phyloP scores from a whole-genome alignment of 805 yeast species.

The Kazachstania viticola region DNA sequence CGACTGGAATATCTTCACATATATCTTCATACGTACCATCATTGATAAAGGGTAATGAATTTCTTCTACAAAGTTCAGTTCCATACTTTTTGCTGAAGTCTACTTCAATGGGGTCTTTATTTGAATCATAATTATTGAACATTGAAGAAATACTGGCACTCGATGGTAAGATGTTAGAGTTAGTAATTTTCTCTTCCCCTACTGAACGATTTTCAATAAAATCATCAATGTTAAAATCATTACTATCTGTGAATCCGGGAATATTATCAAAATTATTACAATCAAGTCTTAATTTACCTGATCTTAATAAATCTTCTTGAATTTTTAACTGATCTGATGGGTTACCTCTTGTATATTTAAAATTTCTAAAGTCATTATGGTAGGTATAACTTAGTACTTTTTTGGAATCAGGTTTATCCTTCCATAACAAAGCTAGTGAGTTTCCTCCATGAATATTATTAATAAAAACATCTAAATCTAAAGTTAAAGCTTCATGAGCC shows the following conservation, averaged over 20 bases:
- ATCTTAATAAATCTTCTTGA: constrained; percentile 3
- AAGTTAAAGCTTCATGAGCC: constrained; percentile 30
- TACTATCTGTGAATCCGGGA: neutral
- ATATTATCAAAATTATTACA: no score
- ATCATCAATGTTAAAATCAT: constrained; percentile 1
- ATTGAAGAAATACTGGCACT: constrained; percentile 3
- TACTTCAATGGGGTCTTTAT: constrained; percentile 1
- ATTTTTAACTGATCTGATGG: constrained; percentile 11
- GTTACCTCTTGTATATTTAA: constrained; percentile 15
- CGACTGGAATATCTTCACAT: neutral
- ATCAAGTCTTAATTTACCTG: neutral
- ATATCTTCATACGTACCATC: constrained; percentile 4
- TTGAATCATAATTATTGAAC: constrained; percentile 6
- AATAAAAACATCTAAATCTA: constrained; percentile 28
- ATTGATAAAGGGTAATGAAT: constrained; percentile 13
- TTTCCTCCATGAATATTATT: constrained; percentile 22
- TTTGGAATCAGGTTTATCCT: constrained; percentile 36
- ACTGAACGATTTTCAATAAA: constrained; percentile 2
- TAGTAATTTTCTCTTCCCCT: neutral
- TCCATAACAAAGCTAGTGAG: constrained; percentile 34
- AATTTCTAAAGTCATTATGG: constrained; percentile 10
- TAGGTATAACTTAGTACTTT: constrained; percentile 12
- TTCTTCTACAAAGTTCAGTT: constrained; percentile 18
- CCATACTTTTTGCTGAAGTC: constrained; percentile 8
- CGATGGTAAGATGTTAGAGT: neutral